Base-by-base conservation (phyloP, 2,329 filamentous ascomycete genomes). In the Polychaeton citri region DNA sequence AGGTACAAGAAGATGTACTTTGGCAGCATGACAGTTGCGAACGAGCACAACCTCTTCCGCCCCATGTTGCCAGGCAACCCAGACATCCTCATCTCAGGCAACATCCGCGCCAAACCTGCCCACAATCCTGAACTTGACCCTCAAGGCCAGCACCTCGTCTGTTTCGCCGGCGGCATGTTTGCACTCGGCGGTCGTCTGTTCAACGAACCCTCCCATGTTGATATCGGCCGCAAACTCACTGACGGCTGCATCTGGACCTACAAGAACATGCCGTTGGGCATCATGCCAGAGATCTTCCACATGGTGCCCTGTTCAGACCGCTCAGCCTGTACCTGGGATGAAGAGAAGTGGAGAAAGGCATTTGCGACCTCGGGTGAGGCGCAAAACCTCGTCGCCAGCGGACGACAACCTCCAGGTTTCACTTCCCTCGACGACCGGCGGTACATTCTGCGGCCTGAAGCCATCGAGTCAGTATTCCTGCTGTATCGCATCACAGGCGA, bases 221-320 rank as follows among this genome's bases (percentile, higher is more conserved):
- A 64, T 1, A 65, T 76, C 35, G 74, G 70, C 8, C 59, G 63
- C 30, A 70, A 73, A 46, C 58, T 78, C 32, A 70, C 72, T 0
- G 66, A 77, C 38, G 69, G 69, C 3, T 78, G 74, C 48, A 66
- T 76, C n/a, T 78, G 72, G 72, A 67, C 72, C 1, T 77, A 78
- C 51, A 64, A 68, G 43, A 59, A 64, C 7, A 68, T 69, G 4
- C 65, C 66, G 2, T 60, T 68, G 2, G 72, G 73, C 4, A 68
- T 78, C 39, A 78, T 78, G 73, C 72, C 74, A 1, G 74, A 78
- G 49, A 53, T 61, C 32, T 74, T 73, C 45, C 55, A 65, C 21
- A 57, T 76, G 30, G 49, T 71, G 12, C 62, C 68, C 4, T 78
- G 74, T 49, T 51, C 33, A 32, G 51, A 37, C 10, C 52, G 57